phyloP scores from a whole-genome alignment of 2,329 filamentous ascomycete species.

The Fusarium sp. region DNA sequence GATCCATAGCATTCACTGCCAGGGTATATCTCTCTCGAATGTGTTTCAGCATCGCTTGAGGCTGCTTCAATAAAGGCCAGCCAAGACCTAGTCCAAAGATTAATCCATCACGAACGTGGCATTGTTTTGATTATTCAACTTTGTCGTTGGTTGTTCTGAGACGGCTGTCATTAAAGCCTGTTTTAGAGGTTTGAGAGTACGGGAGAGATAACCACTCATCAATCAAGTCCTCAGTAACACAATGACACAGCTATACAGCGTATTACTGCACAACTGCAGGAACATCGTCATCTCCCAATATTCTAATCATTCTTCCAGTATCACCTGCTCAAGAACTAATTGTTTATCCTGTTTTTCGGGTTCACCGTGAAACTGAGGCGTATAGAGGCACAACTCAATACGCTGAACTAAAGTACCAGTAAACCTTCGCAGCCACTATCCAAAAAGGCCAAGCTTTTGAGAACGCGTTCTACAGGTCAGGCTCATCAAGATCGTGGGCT shows the following conservation, averaged over 20 bases:
- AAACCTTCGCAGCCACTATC: conserved; percentile 27
- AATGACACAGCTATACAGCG: conserved; percentile 6
- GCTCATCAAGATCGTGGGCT: conserved; percentile 3
- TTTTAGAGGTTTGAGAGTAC: conserved; percentile 27
- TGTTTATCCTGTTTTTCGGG: background rate
- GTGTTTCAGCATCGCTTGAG: conserved; percentile 34
- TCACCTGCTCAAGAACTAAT: background rate
- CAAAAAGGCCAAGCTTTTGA: conserved; percentile 20
- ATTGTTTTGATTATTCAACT: conserved; percentile 24
- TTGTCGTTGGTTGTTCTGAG: conserved; percentile 19
- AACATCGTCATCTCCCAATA: conserved; percentile 9
- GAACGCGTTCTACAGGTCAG: background rate
- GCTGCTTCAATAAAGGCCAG: conserved; percentile 22
- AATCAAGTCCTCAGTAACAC: conserved; percentile 23
- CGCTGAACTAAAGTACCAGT: background rate
- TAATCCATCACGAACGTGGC: background rate
- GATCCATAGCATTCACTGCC: background rate
- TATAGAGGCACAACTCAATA: conserved; percentile 4
- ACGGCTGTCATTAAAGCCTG: conserved; percentile 26
- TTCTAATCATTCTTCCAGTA: conserved; percentile 6
- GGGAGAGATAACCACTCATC: conserved; percentile 6
- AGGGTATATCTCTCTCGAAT: conserved; percentile 10
- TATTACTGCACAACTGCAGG: conserved; percentile 5
- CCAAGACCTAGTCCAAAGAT: background rate
- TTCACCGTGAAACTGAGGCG: conserved; percentile 10